A percentile compares a stretch with the other conserved stretches of the same genome.
phyloP scores from a whole-genome alignment of 2,329 filamentous ascomycete genomes.

The Rhynchosporium graminicola region DNA sequence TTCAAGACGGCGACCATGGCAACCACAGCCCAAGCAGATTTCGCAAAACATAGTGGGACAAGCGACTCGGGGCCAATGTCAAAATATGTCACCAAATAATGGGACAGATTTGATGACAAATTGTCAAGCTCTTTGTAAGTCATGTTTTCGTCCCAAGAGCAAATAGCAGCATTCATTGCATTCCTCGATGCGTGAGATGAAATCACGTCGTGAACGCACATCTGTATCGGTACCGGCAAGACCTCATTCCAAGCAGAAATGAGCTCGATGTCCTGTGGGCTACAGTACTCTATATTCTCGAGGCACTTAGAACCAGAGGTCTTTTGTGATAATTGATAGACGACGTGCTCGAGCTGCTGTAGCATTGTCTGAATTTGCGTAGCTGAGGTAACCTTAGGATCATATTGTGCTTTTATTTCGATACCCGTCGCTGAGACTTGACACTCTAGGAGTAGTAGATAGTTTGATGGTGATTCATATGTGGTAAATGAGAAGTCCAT shows the following conservation, averaged over 20 bases:
- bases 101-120: slow-evolving; percentile 28
- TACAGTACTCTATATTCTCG: background rate
- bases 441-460: slow-evolving; percentile 50
- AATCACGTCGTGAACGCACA: slow-evolving; percentile 18
- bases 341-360: slow-evolving; percentile 4
- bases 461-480: slow-evolving; percentile 42
- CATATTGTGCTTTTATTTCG: slow-evolving; percentile 46
- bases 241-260: background rate
- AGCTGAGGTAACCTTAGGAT: slow-evolving; percentile 33
- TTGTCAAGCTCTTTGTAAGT: slow-evolving; percentile 33
- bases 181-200: background rate
- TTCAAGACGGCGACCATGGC: slow-evolving; percentile 37
- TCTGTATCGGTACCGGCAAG: background rate
- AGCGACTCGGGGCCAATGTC: slow-evolving; percentile 26
- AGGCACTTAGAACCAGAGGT: background rate
- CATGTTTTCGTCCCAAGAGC: slow-evolving; percentile 33
- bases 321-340: background rate
- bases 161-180: slow-evolving; percentile 6
- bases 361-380: slow-evolving; percentile 10
- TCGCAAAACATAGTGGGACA: slow-evolving; percentile 32
- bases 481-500: background rate
- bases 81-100: slow-evolving; percentile 19
- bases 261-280: slow-evolving; percentile 3
- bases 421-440: slow-evolving; percentile 46
- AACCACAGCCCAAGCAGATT: slow-evolving; percentile 35